A percentile compares a stretch with the other conserved stretches of the same genome.
Conservation (phyloP, 2,329 filamentous ascomycete species). For the Periconia sp. region DNA sequence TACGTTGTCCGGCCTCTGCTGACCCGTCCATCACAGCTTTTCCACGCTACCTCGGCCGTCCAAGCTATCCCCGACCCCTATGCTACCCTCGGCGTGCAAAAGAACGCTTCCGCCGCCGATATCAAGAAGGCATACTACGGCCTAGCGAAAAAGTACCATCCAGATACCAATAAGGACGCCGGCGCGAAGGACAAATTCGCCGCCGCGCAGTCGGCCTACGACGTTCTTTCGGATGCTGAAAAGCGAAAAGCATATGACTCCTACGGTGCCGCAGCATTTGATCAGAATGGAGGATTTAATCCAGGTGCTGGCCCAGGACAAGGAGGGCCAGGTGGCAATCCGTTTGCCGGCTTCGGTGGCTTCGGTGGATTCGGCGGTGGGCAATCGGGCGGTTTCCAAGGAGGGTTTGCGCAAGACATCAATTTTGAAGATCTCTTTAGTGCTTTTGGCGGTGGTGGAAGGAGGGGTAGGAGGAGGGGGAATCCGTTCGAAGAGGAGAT, state of each 20-base stretch:
- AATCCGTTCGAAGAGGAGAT: conserved; percentile 81
- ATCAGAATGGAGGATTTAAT: conserved; percentile 75
- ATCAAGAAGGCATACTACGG: conserved; percentile 99
- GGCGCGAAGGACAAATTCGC: conserved; percentile 93
- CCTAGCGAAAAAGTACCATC: conserved; percentile 95
- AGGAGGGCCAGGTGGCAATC: conserved; percentile 68
- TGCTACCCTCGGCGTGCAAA: conserved; percentile 80
- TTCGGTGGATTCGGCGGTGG: conserved; percentile 54
- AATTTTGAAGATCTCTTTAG: conserved; percentile 97
- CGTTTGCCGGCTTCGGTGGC: conserved; percentile 61
- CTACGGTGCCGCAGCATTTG: conserved; percentile 81
- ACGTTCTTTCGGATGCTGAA: conserved; percentile 88
- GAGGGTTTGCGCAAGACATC: conserved; percentile 81
- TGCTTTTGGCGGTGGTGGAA: conserved; percentile 72
- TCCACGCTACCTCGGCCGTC: conserved; percentile 61
- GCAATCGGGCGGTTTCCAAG: conserved; percentile 66
- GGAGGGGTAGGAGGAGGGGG: conserved; percentile 53
- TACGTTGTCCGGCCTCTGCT: conserved; percentile 15
- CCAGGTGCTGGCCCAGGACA: conserved; percentile 68
- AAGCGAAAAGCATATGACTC: conserved; percentile 93
- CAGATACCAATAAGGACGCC: conserved; percentile 95
- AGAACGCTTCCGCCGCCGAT: conserved; percentile 78
- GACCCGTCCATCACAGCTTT: conserved; percentile 32
- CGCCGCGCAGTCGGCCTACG: conserved; percentile 92
- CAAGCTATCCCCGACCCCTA: conserved; percentile 79